Evolutionary conservation across 164 flowering plant genomes (phyloP).

Genomic region (Cinnamomum chago): DNA sequence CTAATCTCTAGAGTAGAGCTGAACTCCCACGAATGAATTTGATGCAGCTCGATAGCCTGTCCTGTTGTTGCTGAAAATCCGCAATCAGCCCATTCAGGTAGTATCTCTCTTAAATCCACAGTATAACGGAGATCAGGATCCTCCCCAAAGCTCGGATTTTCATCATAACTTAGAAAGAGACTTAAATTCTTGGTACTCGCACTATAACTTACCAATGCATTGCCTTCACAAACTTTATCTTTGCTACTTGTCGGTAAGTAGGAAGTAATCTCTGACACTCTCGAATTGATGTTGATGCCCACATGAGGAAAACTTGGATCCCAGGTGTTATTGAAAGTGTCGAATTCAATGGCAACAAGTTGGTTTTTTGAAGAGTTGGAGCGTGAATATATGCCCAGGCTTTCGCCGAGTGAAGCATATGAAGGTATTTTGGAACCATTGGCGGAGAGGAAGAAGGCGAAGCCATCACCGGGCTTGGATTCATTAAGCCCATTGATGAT

Average conservation of each 20-base stretch:
- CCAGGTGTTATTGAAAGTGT: slow-evolving; percentile 24
- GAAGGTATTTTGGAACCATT: slow-evolving; percentile 10
- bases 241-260: slow-evolving; percentile 21
- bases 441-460: slow-evolving; percentile 53
- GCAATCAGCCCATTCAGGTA: slow-evolving; percentile 20
- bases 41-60: slow-evolving; percentile 15
- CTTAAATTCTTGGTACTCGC: slow-evolving; percentile 21
- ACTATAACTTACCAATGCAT: slow-evolving; percentile 32
- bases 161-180: slow-evolving; percentile 12
- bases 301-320: slow-evolving; percentile 39
- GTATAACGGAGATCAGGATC: slow-evolving; percentile 14
- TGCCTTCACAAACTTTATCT: slow-evolving; percentile 4
- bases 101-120: slow-evolving; percentile 19
- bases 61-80: slow-evolving; percentile 31
- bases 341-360: slow-evolving; percentile 42
- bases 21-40: slow-evolving; percentile 23
- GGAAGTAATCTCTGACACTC: slow-evolving; percentile 16
- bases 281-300: slow-evolving; percentile 36
- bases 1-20: background rate
- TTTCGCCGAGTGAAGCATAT: slow-evolving; percentile 14
- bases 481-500: slow-evolving; percentile 11
- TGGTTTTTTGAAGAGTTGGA: slow-evolving; percentile 7
- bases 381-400: slow-evolving; percentile 1
- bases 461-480: slow-evolving; percentile 32
- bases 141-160: background rate